Evolutionary conservation across 208 protist species (phyloP).

Genomic region (Wallacemonas sp.): DNA sequence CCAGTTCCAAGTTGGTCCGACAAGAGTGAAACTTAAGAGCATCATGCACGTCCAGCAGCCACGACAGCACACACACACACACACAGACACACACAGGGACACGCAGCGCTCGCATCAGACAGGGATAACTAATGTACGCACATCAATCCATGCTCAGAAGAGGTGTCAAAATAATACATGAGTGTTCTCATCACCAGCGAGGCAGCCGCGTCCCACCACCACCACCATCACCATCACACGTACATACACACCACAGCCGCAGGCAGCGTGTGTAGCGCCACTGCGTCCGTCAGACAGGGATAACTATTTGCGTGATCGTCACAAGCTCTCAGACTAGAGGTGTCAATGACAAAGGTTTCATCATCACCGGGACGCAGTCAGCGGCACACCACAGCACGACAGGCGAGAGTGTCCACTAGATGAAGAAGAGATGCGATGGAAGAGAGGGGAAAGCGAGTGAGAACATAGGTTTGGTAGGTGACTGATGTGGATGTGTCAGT

Average conservation of each 20-base stretch:
- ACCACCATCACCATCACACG: background rate
- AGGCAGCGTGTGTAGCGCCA: too few relatives aligned
- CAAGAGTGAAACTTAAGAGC: constrained; percentile 1
- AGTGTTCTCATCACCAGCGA: constrained; percentile 6
- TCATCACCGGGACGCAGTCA: background rate
- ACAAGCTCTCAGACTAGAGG: constrained; percentile 8
- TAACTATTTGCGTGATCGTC: constrained; percentile 6
- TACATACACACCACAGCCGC: background rate
- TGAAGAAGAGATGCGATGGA: background rate
- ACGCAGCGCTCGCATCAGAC: background rate
- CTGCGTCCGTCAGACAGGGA: constrained; percentile 2
- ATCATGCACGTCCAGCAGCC: background rate
- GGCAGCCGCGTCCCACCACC: too few relatives aligned
- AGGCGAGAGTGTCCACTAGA: too few relatives aligned
- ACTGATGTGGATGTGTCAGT: too few relatives aligned
- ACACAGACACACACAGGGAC: too few relatives aligned
- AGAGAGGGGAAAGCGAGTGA: too few relatives aligned
- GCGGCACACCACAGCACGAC: background rate
- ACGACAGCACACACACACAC: too few relatives aligned
- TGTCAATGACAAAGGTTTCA: constrained; percentile 8
- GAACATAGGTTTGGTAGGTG: too few relatives aligned
- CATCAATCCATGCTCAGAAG: background rate
- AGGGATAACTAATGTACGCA: constrained; percentile 9
- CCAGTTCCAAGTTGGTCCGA: constrained; percentile 1
- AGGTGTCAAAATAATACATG: constrained; percentile 8